Evolutionary conservation across 2,329 filamentous ascomycete genomes (phyloP).

Genomic region (Neophaeococcomyces mojaviensis): DNA sequence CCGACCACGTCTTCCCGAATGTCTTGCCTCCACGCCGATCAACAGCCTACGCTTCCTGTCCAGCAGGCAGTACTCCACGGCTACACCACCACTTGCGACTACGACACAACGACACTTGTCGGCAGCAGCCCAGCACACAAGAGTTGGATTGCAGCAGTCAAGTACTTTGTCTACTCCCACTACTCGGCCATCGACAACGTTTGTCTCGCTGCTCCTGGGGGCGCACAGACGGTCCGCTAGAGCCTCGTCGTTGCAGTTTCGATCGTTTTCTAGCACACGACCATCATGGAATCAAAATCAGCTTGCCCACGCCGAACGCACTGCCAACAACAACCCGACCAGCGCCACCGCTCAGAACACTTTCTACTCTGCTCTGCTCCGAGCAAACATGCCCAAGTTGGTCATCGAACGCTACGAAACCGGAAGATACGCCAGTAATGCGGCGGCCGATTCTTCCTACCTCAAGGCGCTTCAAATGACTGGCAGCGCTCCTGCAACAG

Average conservation of each 20-base stretch:
- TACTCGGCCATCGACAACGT: constrained; percentile 4
- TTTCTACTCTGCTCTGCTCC: constrained; percentile 85
- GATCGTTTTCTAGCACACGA: constrained; percentile 17
- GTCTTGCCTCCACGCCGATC: constrained; percentile 13
- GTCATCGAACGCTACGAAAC: constrained; percentile 84
- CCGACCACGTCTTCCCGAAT: constrained; percentile 5
- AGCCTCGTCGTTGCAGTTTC: constrained; percentile 8
- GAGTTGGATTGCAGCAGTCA: background rate
- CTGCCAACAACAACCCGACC: constrained; percentile 83
- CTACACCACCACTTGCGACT: background rate
- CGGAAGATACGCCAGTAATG: constrained; percentile 73
- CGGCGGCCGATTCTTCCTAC: constrained; percentile 70
- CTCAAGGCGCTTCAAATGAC: constrained; percentile 61
- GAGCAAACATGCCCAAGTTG: constrained; percentile 89
- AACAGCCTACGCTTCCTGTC: constrained; percentile 10
- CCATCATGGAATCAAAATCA: constrained; percentile 40
- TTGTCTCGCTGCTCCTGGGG: constrained; percentile 15
- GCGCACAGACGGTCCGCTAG: constrained; percentile 6
- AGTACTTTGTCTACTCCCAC: background rate
- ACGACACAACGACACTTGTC: constrained; percentile 9
- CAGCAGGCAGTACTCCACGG: constrained; percentile 1
- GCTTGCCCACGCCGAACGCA: constrained; percentile 78
- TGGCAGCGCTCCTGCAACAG: constrained; percentile 35
- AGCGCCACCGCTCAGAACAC: constrained; percentile 85
- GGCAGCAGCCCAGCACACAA: constrained; percentile 3